phyloP scores from a whole-genome alignment of 345 rosid species.

The sweet orange (Citrus sinensis) region DVS_A1.0 CM039163.1:50281001-50281500 shows the following conservation, averaged over 20 bases:
- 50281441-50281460: slow-evolving; percentile 56
- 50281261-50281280: slow-evolving; percentile 94
- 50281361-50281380: slow-evolving; percentile 84
- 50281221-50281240: slow-evolving; percentile 88
- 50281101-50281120: slow-evolving; percentile 81
- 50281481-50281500: slow-evolving; percentile 59
- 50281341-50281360: slow-evolving; percentile 90
- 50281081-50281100: slow-evolving; percentile 97
- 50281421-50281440: slow-evolving; percentile 92
- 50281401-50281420: slow-evolving; percentile 70
- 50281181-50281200: slow-evolving; percentile 85
- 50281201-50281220: slow-evolving; percentile 79
- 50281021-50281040: slow-evolving; percentile 74
- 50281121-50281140: slow-evolving; percentile 60
- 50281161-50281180: slow-evolving; percentile 66
- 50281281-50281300: slow-evolving; percentile 94
- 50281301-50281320: slow-evolving; percentile 86
- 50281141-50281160: slow-evolving; percentile 76
- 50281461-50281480: slow-evolving; percentile 40
- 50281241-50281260: slow-evolving; percentile 96
- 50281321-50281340: slow-evolving; percentile 89
- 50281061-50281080: slow-evolving; percentile 99
- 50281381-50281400: slow-evolving; percentile 72
- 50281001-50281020: slow-evolving; percentile 72
- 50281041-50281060: slow-evolving; percentile 95